phyloP scores from a whole-genome alignment of 1,139 yeast genomes.

The Geotrichum candidum region DNA sequence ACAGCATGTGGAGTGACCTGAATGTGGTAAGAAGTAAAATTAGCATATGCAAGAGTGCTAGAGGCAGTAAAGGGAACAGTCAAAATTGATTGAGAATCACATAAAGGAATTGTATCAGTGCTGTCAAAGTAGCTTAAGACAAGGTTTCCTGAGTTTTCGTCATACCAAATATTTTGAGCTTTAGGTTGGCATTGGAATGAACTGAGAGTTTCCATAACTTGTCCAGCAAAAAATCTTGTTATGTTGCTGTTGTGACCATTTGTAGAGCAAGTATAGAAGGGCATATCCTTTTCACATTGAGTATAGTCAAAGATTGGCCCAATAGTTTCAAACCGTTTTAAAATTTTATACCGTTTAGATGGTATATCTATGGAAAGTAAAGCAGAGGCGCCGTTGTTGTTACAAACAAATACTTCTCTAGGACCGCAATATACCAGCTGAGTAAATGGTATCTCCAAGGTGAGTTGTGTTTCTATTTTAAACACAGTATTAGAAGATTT shows the following conservation, averaged over 20 bases:
- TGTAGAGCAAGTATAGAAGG: neutral
- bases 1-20: neutral
- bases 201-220: neutral
- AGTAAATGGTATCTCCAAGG: neutral
- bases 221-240: neutral
- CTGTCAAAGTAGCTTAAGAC: neutral
- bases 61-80: neutral
- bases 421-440: neutral
- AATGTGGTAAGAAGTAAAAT: neutral
- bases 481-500: neutral
- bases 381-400: neutral
- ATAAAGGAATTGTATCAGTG: neutral
- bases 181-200: neutral
- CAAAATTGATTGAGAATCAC: neutral
- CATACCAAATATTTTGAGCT: neutral
- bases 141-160: neutral
- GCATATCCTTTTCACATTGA: neutral
- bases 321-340: neutral
- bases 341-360: neutral
- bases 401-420: neutral
- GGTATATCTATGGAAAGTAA: neutral
- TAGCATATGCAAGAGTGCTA: neutral
- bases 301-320: neutral
- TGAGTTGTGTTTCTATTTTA: neutral
- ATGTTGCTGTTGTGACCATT: neutral